A percentile compares a stretch with the other conserved stretches of the same genome.
Conservation (phyloP, 176 grass and related monocot species). For the Zizania latifolia region DNA sequence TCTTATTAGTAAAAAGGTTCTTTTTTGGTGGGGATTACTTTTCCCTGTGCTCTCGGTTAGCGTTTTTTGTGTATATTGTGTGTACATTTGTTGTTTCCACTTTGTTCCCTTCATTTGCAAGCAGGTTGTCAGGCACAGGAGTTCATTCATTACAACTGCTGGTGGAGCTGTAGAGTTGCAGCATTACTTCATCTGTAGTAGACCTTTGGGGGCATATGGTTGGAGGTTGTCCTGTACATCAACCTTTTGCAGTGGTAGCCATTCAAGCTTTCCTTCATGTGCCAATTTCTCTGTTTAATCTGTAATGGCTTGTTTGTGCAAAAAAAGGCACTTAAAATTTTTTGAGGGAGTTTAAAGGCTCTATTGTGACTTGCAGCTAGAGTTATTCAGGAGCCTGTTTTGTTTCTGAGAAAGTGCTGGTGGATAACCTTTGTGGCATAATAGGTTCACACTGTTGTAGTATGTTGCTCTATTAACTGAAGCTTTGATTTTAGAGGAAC, state of each 20-base stretch:
- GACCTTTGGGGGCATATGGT: neutral
- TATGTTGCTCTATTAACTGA: too few relatives aligned
- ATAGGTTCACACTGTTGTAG: too few relatives aligned
- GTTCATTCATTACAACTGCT: neutral
- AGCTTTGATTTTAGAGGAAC: too few relatives aligned
- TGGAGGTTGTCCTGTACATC: neutral
- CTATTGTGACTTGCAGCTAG: neutral
- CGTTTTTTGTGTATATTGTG: neutral
- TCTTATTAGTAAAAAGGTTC: constrained; percentile 4
- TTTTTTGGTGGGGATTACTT: neutral
- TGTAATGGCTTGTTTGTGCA: neutral
- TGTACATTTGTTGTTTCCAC: neutral
- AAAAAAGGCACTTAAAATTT: too few relatives aligned
- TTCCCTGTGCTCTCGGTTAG: neutral
- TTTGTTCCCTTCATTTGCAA: neutral
- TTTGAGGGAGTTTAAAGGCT: neutral
- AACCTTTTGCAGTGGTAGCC: neutral
- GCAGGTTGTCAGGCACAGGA: neutral
- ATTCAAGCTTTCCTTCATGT: neutral
- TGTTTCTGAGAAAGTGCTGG: too few relatives aligned
- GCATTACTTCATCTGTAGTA: neutral
- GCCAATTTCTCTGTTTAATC: neutral
- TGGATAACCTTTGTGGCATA: too few relatives aligned
- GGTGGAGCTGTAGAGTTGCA: too few relatives aligned
- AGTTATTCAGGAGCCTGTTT: too few relatives aligned